Percentiles rank a stretch among this genome's conserved stretches.
phyloP scores from a whole-genome alignment of 1,139 yeast species.

The Casaregolazyma suthepensis region DNA sequence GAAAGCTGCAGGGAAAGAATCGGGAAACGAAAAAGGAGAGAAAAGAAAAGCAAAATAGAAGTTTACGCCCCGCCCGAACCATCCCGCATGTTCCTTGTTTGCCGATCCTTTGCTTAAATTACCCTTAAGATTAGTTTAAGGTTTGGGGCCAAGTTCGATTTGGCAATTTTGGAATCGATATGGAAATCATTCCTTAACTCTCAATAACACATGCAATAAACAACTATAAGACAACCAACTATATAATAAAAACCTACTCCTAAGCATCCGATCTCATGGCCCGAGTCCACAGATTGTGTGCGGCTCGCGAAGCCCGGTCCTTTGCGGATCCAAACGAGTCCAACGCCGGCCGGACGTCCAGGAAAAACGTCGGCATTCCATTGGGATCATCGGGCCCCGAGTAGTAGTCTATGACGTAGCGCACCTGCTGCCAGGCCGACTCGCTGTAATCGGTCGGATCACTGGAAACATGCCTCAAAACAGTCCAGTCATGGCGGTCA shows the following conservation, averaged over 20 bases:
- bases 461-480: constrained; percentile 47
- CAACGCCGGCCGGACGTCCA: constrained; percentile 93
- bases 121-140: not conserved
- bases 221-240: not conserved
- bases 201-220: too few relatives aligned
- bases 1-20: too few relatives aligned
- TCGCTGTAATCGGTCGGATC: constrained; percentile 34
- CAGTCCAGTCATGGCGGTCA: constrained; percentile 99
- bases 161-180: too few relatives aligned
- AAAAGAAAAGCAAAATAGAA: too few relatives aligned
- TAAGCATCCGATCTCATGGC: constrained; percentile 38
- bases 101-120: too few relatives aligned
- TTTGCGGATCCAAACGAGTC: constrained; percentile 57
- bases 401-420: constrained; percentile 94
- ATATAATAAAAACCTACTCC: not conserved
- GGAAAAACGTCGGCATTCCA: constrained; percentile 81
- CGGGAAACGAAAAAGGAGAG: too few relatives aligned
- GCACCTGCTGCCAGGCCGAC: constrained; percentile 52
- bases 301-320: constrained; percentile 59
- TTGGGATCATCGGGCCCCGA: constrained; percentile 86
- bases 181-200: too few relatives aligned
- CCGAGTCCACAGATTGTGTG: constrained; percentile 40
- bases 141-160: not conserved
- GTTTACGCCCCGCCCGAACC: too few relatives aligned
- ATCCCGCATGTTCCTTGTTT: too few relatives aligned